These are phyloP conservation scores for Pyrus communis DNA, from an alignment of 306 rosid genomes.

Conservation along the genomic window DNA sequence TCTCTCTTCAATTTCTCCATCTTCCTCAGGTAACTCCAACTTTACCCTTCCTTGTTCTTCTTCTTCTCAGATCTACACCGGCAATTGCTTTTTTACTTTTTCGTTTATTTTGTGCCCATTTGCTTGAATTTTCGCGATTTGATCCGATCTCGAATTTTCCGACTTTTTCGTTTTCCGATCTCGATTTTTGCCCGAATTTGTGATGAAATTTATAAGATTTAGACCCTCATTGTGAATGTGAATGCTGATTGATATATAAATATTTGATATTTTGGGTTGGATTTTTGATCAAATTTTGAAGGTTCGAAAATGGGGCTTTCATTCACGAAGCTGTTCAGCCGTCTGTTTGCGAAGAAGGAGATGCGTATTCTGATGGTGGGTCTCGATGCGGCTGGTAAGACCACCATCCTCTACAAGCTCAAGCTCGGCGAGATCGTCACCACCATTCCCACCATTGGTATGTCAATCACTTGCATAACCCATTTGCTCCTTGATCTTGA, in stretches of 20 bases:
- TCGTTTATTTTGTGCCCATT: not conserved
- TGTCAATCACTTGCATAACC: not conserved
- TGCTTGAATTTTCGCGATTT: not conserved
- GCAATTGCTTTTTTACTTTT: not conserved
- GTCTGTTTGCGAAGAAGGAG: constrained; percentile 90
- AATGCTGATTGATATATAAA: not conserved
- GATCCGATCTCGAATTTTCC: not conserved
- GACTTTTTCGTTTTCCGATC: not conserved
- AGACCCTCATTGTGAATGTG: too few species aligned
- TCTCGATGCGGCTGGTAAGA: constrained; percentile 96
- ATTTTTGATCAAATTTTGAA: constrained; percentile 12
- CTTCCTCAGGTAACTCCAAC: constrained; percentile 24
- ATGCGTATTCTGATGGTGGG: constrained; percentile 96
- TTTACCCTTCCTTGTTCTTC: not conserved
- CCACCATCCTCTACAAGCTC: constrained; percentile 86
- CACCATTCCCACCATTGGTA: constrained; percentile 94
- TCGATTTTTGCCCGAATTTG: not conserved
- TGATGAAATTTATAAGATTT: not conserved
- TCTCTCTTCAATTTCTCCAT: constrained; percentile 6
- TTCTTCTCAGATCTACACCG: not conserved
- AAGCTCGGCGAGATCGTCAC: constrained; percentile 92
- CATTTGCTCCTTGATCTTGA: not conserved
- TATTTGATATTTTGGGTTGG: not conserved
- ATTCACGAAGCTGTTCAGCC: constrained; percentile 84
- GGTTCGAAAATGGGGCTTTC: constrained; percentile 70